Conservation (phyloP, 768 basidiomycete genomes). For the Lentinula edodes region DNA sequence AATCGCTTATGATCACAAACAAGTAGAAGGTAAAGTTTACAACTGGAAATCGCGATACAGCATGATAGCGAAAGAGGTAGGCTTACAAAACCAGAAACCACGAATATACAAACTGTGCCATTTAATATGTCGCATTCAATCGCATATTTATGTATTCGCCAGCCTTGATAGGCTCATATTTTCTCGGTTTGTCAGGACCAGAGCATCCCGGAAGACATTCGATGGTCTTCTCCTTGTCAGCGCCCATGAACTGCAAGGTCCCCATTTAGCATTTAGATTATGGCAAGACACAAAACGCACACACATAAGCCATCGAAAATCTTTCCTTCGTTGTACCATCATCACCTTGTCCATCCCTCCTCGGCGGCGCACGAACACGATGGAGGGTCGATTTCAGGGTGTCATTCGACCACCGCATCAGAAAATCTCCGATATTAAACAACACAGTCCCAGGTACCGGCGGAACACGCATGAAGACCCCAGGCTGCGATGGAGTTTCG, state of each 20-base stretch:
- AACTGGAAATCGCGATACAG: neutral
- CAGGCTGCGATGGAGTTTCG: conserved; percentile 31
- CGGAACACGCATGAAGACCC: conserved; percentile 20
- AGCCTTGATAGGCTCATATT: conserved; percentile 27
- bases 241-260: conserved; percentile 20
- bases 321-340: conserved; percentile 27
- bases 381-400: conserved; percentile 27
- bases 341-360: conserved; percentile 1
- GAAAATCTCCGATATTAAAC: conserved; percentile 29
- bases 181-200: conserved; percentile 26
- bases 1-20: too few species aligned
- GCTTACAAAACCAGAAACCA: neutral
- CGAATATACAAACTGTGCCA: neutral
- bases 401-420: conserved; percentile 28
- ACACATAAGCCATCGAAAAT: conserved; percentile 40
- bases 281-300: conserved; percentile 4
- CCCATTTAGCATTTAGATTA: too few species aligned
- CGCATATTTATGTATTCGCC: conserved; percentile 20
- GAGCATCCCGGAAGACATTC: conserved; percentile 34
- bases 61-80: neutral
- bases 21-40: too few species aligned
- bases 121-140: conserved; percentile 4
- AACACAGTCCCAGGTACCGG: conserved; percentile 25
- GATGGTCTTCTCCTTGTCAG: conserved; percentile 22
- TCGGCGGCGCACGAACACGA: conserved; percentile 25